These are phyloP conservation scores for Dryadomyces sulphureus DNA, from an alignment of 2,329 filamentous ascomycete species.

Conservation along the genomic window DNA sequence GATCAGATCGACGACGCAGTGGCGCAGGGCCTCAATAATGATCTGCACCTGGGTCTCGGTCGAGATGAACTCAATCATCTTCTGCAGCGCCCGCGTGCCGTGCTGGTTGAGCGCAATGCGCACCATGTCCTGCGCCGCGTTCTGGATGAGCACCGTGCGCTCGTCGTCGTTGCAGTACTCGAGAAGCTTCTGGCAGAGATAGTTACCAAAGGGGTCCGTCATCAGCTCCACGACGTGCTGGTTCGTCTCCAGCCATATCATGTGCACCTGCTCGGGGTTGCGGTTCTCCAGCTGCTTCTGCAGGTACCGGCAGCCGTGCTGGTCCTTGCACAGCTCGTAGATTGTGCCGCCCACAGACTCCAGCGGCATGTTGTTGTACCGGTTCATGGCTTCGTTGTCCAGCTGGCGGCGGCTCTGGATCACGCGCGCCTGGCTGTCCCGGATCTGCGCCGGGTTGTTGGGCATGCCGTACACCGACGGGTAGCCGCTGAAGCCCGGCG, in stretches of 20 bases:
- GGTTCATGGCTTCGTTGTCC: constrained; percentile 60
- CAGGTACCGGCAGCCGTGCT: constrained; percentile 91
- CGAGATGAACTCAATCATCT: constrained; percentile 97
- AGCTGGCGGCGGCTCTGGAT: constrained; percentile 62
- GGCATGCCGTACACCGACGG: constrained; percentile 31
- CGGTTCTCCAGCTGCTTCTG: constrained; percentile 96
- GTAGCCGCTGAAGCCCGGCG: constrained; percentile 45
- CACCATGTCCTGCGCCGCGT: constrained; percentile 75
- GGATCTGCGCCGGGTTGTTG: constrained; percentile 24
- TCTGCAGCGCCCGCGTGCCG: constrained; percentile 88
- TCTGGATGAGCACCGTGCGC: constrained; percentile 82
- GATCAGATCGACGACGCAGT: constrained; percentile 83
- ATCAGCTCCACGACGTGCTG: constrained; percentile 92
- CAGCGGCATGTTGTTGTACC: constrained; percentile 70
- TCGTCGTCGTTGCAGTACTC: constrained; percentile 94
- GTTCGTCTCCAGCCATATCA: constrained; percentile 91
- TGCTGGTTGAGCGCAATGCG: constrained; percentile 94
- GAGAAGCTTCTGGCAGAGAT: constrained; percentile 93
- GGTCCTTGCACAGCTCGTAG: constrained; percentile 87
- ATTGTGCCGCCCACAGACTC: constrained; percentile 73
- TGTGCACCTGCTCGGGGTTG: constrained; percentile 66
- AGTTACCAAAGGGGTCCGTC: constrained; percentile 98
- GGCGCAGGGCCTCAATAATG: constrained; percentile 71
- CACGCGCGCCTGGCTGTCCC: constrained; percentile 62
- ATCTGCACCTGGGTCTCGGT: constrained; percentile 72